Percentiles rank a stretch among this genome's conserved stretches.
These are phyloP conservation scores for Saturnispora dispora DNA, from an alignment of 805 yeast species.

Conservation along the genomic window DNA sequence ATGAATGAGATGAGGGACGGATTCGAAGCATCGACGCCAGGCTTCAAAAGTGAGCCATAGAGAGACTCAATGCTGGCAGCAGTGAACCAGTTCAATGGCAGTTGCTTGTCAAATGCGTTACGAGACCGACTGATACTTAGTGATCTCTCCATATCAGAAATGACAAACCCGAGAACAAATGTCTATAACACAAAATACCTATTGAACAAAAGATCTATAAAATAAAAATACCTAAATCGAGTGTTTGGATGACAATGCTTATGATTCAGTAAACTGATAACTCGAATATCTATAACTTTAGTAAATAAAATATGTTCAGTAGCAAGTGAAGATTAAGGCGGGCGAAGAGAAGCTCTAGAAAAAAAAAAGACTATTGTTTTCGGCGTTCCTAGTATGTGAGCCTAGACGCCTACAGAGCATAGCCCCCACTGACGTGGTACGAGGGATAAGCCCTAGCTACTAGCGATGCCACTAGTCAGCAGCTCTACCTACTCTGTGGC, in stretches of 20 bases:
- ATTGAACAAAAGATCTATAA: too few relatives aligned
- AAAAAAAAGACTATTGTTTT: neutral
- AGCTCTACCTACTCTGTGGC: conserved; percentile 12
- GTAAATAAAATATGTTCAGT: neutral
- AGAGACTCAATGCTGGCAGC: neutral
- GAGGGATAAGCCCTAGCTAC: too few relatives aligned
- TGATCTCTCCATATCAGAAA: neutral
- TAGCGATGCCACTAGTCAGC: too few relatives aligned
- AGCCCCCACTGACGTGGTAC: neutral
- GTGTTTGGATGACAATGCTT: too few relatives aligned
- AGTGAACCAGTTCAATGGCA: conserved; percentile 1
- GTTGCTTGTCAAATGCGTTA: neutral
- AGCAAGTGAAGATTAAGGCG: neutral
- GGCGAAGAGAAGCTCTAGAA: neutral
- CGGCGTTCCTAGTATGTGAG: neutral
- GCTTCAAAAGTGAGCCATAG: neutral
- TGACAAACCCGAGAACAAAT: too few relatives aligned
- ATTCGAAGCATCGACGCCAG: neutral
- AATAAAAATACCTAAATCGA: too few relatives aligned
- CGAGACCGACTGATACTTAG: neutral
- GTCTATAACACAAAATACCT: too few relatives aligned
- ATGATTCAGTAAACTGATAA: too few relatives aligned
- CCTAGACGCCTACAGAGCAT: neutral
- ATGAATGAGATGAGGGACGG: neutral
- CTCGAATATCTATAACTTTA: neutral